Evolutionary conservation across 202 grass and related monocot species (phyloP).

Genomic region (Setaria italica): DNA sequence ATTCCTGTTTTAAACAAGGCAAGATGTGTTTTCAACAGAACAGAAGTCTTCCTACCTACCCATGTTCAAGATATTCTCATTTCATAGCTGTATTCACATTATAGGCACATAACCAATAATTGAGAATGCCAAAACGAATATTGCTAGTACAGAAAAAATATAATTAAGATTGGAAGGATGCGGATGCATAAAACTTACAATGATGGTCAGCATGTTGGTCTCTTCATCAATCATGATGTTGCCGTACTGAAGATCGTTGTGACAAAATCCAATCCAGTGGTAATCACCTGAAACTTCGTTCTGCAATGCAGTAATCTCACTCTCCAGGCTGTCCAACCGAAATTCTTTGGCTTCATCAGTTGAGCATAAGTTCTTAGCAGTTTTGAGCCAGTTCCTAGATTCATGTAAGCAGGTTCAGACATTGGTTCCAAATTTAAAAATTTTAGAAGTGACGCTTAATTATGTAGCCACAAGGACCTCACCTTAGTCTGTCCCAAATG

Average conservation of each 20-base stretch:
- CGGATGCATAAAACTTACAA: slow-evolving; percentile 66
- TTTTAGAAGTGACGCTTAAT: not conserved
- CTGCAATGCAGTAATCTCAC: slow-evolving; percentile 74
- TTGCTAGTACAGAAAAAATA: not conserved
- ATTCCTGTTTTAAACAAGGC: slow-evolving; percentile 8
- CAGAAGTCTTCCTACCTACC: slow-evolving; percentile 21
- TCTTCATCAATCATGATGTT: slow-evolving; percentile 99
- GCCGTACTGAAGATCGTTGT: slow-evolving; percentile 98
- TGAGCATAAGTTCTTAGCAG: slow-evolving; percentile 72
- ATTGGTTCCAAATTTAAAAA: not conserved
- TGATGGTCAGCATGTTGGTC: slow-evolving; percentile 80
- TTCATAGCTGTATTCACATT: slow-evolving; percentile 30
- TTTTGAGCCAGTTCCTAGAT: slow-evolving; percentile 79
- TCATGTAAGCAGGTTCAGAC: slow-evolving; percentile 22
- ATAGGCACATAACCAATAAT: slow-evolving; percentile 3
- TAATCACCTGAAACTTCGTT: slow-evolving; percentile 60
- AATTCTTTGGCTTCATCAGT: slow-evolving; percentile 69
- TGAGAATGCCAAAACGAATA: not conserved
- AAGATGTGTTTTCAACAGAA: slow-evolving; percentile 11
- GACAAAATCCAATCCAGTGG: slow-evolving; percentile 87
- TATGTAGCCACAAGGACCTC: slow-evolving; percentile 31
- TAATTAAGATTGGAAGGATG: slow-evolving; percentile 1
- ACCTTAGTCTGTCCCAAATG: slow-evolving; percentile 93
- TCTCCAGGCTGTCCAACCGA: slow-evolving; percentile 69
- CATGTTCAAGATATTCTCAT: slow-evolving; percentile 37